Base-by-base conservation (phyloP, 768 basidiomycete genomes). In the Tulasnella sp. region DNA sequence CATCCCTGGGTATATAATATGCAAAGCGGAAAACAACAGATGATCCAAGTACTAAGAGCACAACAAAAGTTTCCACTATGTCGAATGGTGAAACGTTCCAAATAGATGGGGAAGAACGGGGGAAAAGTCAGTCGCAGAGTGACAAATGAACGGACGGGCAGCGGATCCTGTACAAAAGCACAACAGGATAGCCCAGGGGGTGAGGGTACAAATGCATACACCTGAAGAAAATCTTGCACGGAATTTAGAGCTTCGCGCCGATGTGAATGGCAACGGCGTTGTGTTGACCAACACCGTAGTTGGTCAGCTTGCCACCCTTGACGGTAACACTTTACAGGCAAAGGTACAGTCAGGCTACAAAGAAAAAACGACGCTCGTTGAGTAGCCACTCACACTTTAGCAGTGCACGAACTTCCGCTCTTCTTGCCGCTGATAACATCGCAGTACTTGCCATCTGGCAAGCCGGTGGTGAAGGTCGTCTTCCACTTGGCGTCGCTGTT, bases 391-490 rank as follows among this genome's bases (percentile, higher is more conserved):
- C 80, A 91, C 90, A 84, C 82, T 40, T 83, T 78, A 0, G 90
- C 90, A 0, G 87, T 86, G 82, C 91, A 92, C 0, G 81, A 74
- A 0, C 87, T 87, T 78, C 80, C 0, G 82, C 82, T 39, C 82
- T 84, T 13, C 91, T 91, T 72, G 85, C 74, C 77, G 40, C 11
- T 87, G 44, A 91, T 85, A 26, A 91, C 89, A 82, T 93, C 89
- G 83, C 91, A 92, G 80, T 92, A 92, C 5, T 83, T 82, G 0
- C 90, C 91, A 32, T 83, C 86, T 0, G 91, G 86, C 11, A 92
- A 83, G 0, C 88, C 87, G 0, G 91, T 92, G 23, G 83, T 82
- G 82, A 92, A 91, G 0, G 87, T 88, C 0, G 86, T 75, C 10
- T 79, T 88, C 91, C 91, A 92, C 0, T 83, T 80, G 5, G 85